Conservation (phyloP, 768 basidiomycete genomes). For the Crassisporium funariophilum region DNA sequence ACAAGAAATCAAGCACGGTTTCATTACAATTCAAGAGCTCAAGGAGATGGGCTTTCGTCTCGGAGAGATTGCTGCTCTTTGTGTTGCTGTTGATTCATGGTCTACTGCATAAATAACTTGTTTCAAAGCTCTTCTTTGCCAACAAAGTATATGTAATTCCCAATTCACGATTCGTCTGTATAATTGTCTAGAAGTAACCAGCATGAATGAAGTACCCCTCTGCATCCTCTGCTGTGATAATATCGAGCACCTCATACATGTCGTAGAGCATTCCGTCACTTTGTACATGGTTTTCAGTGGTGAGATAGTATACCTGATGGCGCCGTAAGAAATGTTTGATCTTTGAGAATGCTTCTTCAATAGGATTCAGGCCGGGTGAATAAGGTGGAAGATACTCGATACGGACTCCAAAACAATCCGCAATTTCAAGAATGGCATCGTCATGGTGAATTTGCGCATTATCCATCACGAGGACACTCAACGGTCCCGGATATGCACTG, state of each 20-base stretch:
- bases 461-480: constrained; percentile 12
- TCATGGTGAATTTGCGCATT: neutral
- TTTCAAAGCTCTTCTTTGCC: neutral
- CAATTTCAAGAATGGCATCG: neutral
- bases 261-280: constrained; percentile 7
- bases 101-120: neutral
- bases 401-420: constrained; percentile 4
- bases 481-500: constrained; percentile 24
- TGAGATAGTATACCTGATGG: neutral
- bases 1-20: constrained; percentile 10
- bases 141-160: neutral
- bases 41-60: constrained; percentile 17
- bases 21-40: constrained; percentile 10
- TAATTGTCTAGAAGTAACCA: constrained; percentile 4
- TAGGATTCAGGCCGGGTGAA: constrained; percentile 12
- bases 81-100: constrained; percentile 8
- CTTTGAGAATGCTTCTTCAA: constrained; percentile 11
- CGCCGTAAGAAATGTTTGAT: constrained; percentile 6
- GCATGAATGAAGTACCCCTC: constrained; percentile 9
- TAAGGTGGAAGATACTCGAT: constrained; percentile 8
- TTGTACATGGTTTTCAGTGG: too few relatives aligned
- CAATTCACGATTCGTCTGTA: neutral
- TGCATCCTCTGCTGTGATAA: constrained; percentile 9
- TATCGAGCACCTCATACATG: constrained; percentile 3
- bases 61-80: constrained; percentile 12